phyloP scores from a whole-genome alignment of 129 eudicot genomes.

The Lactuca saligna region DNA sequence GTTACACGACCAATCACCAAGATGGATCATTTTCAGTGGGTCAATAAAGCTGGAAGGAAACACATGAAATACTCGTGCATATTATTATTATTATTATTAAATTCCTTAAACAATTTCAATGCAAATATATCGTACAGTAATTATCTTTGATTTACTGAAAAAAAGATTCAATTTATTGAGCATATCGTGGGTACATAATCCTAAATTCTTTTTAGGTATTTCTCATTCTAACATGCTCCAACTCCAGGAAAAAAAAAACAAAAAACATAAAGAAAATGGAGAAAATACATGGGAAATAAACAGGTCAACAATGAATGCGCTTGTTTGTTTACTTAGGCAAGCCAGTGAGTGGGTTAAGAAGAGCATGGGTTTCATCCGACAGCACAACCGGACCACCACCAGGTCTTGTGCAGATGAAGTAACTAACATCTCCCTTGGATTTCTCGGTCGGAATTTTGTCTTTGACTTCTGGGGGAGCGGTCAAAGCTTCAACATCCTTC shows the following conservation, averaged over 20 bases:
- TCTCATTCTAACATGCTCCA: slow-evolving; percentile 26
- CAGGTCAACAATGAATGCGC: neutral
- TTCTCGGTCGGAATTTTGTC: slow-evolving; percentile 46
- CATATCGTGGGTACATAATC: slow-evolving; percentile 24
- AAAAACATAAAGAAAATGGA: slow-evolving; percentile 9
- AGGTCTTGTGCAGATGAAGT: slow-evolving; percentile 96
- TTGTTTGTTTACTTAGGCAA: slow-evolving; percentile 70
- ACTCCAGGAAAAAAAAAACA: neutral
- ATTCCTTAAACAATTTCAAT: neutral
- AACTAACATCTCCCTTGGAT: slow-evolving; percentile 80
- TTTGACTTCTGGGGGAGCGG: slow-evolving; percentile 79
- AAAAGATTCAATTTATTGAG: slow-evolving; percentile 26
- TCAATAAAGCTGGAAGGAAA: too few relatives aligned
- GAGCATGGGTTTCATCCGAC: slow-evolving; percentile 70
- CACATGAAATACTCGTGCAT: too few relatives aligned
- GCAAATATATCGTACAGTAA: neutral
- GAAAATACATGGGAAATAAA: slow-evolving; percentile 13
- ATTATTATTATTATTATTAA: too few relatives aligned
- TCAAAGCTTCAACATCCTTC: slow-evolving; percentile 74
- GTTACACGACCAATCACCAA: slow-evolving; percentile 1
- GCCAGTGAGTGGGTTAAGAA: slow-evolving; percentile 75
- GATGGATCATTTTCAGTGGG: slow-evolving; percentile 3
- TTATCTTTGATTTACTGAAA: slow-evolving; percentile 5
- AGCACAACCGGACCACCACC: slow-evolving; percentile 89
- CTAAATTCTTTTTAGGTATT: slow-evolving; percentile 11